Base-by-base conservation (phyloP, 108 stramenopile species). In the Skeletonema potamos region DNA sequence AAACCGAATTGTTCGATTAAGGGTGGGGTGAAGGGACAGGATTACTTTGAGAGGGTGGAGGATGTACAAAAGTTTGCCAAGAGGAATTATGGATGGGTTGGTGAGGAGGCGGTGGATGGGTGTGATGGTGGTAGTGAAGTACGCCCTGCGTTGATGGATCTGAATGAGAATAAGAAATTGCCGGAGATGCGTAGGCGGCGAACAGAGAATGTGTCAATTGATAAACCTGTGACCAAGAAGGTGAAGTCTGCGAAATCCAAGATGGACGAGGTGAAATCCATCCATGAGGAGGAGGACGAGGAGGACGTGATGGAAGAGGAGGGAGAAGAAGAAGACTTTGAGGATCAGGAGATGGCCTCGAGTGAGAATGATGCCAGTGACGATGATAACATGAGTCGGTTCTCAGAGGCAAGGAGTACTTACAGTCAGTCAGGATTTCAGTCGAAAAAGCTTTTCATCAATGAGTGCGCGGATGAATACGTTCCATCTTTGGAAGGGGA, bases 21-120 rank as follows among this genome's bases (percentile, higher is more conserved):
- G 41, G 61, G 61, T 9, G 78, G 74, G 4, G 58, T 37, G n/a
- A 62, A 61, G 41, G 78, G 78, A 13, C 29, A 43, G 60, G 79
- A 81, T 71, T 81, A 77, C 17, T 76, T 81, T 58, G 32, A 37
- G 4, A 57, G 29, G 15, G 17, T 39, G 27, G 32, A 72, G 48
- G 71, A 76, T 72, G 67, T 79, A 9, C 58, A 79, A 32, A 32
- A 63, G 20, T 81, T 76, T 43, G 75, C 75, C 51, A 72, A 46
- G 75, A 57, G 37, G 32, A 60, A 72, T 46, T 77, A 72, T 60
- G 79, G 79, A 12, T 81, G 79, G 75, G 34, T 43, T 17, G 74
- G 62, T 26, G 62, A 62, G 17, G 27, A 3, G 27, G 33, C 11
- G 18, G 39, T 28, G 20, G 24, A 0, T 13, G 39, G 39, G 6